Evolutionary conservation across 192 early-diverging fungal species (phyloP), one percentile per base, ranked within the genome.

Genomic region (Backusella tarrabulga): DNA sequence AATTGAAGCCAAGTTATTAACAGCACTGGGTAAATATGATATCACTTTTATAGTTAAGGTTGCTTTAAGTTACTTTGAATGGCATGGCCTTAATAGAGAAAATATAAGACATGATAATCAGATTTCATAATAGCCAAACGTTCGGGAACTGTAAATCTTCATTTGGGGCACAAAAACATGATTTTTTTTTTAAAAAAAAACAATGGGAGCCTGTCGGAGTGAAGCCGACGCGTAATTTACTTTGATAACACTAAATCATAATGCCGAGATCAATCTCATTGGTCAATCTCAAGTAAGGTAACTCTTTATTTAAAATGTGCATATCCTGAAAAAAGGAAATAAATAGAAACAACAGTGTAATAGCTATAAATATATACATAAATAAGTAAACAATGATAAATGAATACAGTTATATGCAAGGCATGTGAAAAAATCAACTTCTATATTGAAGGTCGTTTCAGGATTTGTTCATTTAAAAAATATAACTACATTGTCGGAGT

Each of bases 181-280:
- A 3, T 63, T 63, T 63, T 63, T 60, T 60, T 63, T 12, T 14
- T n/a, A n/a, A 29, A 60, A 26, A 56, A 60, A 29, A 63, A 63
- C 56, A 63, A 63, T 63, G 12, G 11, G 56, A 63, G 56, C 56
- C 56, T 63, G 56, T 63, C 56, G 56, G 56, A 63, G 56, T 63
- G 56, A 29, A 63, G 56, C 56, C 56, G 56, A 63, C 56, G 56
- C 56, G 56, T 63, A 63, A 63, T 63, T 63, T 63, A 63, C 56
- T 63, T 63, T 63, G 56, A 63, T 63, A 29, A 29, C 56, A 63
- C 56, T 63, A 63, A 60, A 63, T 63, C 56, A 63, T 63, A 63
- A 63, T 63, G 29, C 56, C 56, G 26, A 26, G 12, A 4, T 63
- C 56, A 29, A 29, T 29, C 26, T 63, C 56, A 63, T 63, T 63